Conservation (phyloP, 768 basidiomycete genomes). For the Gelatoporia subvermispora region DNA sequence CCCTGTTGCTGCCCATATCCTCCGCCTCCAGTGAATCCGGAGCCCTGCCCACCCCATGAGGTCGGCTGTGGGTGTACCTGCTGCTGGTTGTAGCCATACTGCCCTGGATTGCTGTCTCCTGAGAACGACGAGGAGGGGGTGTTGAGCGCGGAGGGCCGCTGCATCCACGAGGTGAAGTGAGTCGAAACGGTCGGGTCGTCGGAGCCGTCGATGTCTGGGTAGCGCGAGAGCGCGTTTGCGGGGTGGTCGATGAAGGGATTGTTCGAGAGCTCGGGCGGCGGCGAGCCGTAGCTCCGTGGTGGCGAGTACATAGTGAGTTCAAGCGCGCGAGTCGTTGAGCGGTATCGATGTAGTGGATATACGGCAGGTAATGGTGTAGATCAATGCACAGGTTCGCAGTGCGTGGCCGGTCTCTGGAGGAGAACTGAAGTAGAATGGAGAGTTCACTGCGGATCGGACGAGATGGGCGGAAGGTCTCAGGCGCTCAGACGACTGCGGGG, state of each 20-base stretch:
- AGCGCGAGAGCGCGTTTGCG: constrained; percentile 38
- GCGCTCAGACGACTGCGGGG: not conserved
- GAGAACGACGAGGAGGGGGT: constrained; percentile 15
- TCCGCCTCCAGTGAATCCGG: constrained; percentile 12
- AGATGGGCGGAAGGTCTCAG: not conserved
- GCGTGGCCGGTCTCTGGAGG: no score
- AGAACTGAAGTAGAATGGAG: no score
- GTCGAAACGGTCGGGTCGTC: constrained; percentile 11
- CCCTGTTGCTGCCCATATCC: constrained; percentile 21
- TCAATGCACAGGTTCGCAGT: no score
- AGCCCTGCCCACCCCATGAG: constrained; percentile 7
- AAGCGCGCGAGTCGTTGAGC: not conserved
- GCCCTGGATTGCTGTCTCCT: constrained; percentile 1
- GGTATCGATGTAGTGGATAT: no score
- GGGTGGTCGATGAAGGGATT: constrained; percentile 67
- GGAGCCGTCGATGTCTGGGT: constrained; percentile 52
- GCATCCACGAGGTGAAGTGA: constrained; percentile 41
- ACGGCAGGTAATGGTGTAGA: no score
- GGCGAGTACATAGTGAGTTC: constrained; percentile 18
- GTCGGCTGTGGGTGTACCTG: constrained; percentile 9
- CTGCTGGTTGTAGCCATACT: constrained; percentile 6
- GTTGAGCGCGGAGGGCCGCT: constrained; percentile 21
- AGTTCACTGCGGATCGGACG: not conserved
- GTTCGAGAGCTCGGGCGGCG: constrained; percentile 39
- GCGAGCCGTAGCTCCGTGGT: constrained; percentile 16